A percentile compares a stretch with the other conserved stretches of the same genome.
These are phyloP conservation scores for Trametes versicolor DNA, from an alignment of 1,284 basidiomycete genomes.

Conservation along the genomic window DNA sequence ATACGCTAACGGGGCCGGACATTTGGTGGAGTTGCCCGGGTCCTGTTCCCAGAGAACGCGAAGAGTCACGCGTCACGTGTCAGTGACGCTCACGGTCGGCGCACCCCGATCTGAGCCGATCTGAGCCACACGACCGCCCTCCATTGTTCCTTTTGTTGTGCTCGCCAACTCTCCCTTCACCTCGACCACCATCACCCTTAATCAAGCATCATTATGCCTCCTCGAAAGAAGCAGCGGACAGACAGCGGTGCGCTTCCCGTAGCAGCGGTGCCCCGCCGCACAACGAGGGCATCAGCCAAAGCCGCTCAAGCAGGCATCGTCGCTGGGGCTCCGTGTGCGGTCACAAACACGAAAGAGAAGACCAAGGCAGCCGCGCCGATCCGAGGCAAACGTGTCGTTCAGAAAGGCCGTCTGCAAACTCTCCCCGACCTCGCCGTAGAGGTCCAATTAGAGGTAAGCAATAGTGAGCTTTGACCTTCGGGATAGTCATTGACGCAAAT, in stretches of 20 bases:
- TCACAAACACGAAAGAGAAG: too few species aligned
- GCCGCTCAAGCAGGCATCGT: too few species aligned
- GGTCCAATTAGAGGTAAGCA: constrained; percentile 7
- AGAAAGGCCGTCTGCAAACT: not conserved
- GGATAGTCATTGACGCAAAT: too few species aligned
- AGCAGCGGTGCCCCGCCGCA: not conserved
- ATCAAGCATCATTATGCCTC: not conserved
- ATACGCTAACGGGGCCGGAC: constrained; percentile 1
- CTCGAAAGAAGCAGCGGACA: not conserved
- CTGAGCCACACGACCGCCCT: too few species aligned
- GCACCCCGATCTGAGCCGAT: too few species aligned
- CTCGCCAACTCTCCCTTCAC: too few species aligned
- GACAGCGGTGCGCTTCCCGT: not conserved
- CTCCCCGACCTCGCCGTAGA: constrained; percentile 11
- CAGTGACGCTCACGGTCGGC: too few species aligned
- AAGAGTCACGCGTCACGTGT: too few species aligned
- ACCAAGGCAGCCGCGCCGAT: not conserved
- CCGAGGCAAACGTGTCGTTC: not conserved
- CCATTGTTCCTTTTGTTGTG: too few species aligned
- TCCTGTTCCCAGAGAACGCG: not conserved
- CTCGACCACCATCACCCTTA: too few species aligned
- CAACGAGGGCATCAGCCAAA: not conserved
- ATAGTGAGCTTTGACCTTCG: not conserved
- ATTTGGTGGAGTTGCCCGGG: constrained; percentile 7
- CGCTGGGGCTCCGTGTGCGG: not conserved